Evolutionary conservation across 768 basidiomycete species (phyloP), one percentile per base, ranked within the genome.

Genomic region (Dendrothele bispora): DNA sequence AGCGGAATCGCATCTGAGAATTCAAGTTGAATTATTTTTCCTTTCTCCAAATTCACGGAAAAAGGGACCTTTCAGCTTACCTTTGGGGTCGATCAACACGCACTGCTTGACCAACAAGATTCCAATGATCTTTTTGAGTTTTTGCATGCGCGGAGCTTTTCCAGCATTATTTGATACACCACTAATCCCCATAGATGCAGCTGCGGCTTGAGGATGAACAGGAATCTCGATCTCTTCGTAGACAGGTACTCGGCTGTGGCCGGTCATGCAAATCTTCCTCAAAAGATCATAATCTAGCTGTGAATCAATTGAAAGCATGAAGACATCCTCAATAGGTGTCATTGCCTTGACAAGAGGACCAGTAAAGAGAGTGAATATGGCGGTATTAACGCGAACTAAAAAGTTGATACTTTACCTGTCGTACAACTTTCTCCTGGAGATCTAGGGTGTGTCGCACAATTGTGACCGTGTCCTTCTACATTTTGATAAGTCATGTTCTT

Each of bases 401-500:
- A 15, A 49, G 12, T 27, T 14, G 5, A 14, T 35, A 39, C 17
- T 61, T 21, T 24, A 79, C 82, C 72, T 87, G 84, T 54, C 68
- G 75, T 26, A 88, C 87, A 28, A 86, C 84, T 61, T 94, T 95
- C 57, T 88, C 88, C 60, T 95, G 92, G 12, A 95, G 66, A 61
- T 94, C 92, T 20, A 95, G 79, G 0, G 91, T 91, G 1, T 88
- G 89, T 15, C 91, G 91, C 30, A 94, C 92, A 62, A 95, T 94
- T 1, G 84, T 84, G 42, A 94, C 88, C 0, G 92, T 95, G 60
- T 95, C 92, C 1, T 70, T 79, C 58, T n/a, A n/a, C n/a, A n/a
- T n/a, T n/a, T n/a, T n/a, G n/a, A n/a, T n/a, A n/a, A n/a, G n/a
- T n/a, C n/a, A n/a, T n/a, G n/a, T n/a, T n/a, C n/a, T n/a, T n/a